Base-by-base conservation (phyloP, 2,329 filamentous ascomycete genomes). In the Leptographium galeiforme region DNA sequence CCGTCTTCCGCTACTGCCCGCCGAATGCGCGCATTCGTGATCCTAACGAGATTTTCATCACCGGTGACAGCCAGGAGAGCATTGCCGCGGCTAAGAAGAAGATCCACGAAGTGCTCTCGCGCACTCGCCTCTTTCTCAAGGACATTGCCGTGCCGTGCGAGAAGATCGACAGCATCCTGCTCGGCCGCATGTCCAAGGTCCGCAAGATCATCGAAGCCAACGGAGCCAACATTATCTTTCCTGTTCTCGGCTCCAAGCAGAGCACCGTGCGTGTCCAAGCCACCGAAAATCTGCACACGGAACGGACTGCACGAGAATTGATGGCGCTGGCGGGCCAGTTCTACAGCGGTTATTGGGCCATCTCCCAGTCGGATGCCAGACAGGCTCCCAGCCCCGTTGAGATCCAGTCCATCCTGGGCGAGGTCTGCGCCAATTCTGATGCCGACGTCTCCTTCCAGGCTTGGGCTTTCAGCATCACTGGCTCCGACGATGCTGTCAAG, bases 181-280 rank as follows among this genome's bases (percentile, higher is more conserved):
- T 97, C 39, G 87, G 87, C 61, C 85, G 93, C 32, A 76, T 97
- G 62, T 91, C 97, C 69, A 97, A 97, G 69, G 89, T 98, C 55
- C 88, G 90, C 63, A 96, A 95, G 74, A 95, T 98, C 59, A 91
- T 96, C 69, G 93, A 98, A 66, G 85, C 85, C 53, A 97, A 97
- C 63, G 93, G 91, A 40, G 94, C 91, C 8, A 95, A 94, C 67
- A 89, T 98, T 61, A 79, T 95, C 66, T 88, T 98, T 59, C 93
- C 93, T 8, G 82, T 85, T 19, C 76, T 98, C 43, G 93, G 89
- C 25, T 89, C 87, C 59, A 85, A 91, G 66, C 85, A 86, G 55
- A 89, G 83, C 60, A 77, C 88, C 60, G 85, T 97, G 58, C 83
- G 91, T 49, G 87, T 98, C 38, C 93, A 97, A 68, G 93, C 90